Percentiles rank a stretch among this genome's conserved stretches.
Conservation (phyloP, 2,329 filamentous ascomycete species). For the Zymoseptoria ardabiliae region DNA sequence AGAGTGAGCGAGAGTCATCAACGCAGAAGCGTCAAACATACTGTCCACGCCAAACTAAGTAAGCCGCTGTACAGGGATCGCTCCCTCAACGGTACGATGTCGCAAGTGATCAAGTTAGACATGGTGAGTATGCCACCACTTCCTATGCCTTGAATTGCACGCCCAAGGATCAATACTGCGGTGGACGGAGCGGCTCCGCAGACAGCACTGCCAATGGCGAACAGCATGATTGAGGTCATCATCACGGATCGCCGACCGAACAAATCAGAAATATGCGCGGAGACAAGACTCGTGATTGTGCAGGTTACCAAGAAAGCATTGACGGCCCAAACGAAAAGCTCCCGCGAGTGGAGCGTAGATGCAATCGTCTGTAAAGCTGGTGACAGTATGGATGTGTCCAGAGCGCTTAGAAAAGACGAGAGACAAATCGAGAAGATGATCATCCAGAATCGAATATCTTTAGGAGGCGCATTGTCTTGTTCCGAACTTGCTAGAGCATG, state of each 20-base stretch:
- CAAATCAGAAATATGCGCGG: constrained; percentile 34
- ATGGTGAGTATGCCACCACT: constrained; percentile 53
- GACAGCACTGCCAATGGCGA: constrained; percentile 43
- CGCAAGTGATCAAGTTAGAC: constrained; percentile 34
- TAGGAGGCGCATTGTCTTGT: constrained; percentile 4
- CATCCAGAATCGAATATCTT: constrained; percentile 18
- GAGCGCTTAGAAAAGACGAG: constrained; percentile 50
- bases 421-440: constrained; percentile 43
- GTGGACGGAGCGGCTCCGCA: constrained; percentile 46
- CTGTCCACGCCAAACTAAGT: constrained; percentile 57
- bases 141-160: constrained; percentile 54
- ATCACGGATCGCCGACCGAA: constrained; percentile 35
- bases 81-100: constrained; percentile 5
- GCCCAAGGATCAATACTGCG: constrained; percentile 51
- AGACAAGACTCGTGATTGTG: constrained; percentile 35
- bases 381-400: constrained; percentile 42
- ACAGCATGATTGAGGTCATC: constrained; percentile 30
- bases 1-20: background rate
- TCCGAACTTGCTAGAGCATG: background rate
- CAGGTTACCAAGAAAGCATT: constrained; percentile 35
- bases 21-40: constrained; percentile 43
- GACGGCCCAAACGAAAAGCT: constrained; percentile 36
- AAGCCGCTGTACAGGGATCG: constrained; percentile 42
- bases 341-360: constrained; percentile 8
- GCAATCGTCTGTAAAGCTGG: constrained; percentile 3